Conservation (phyloP, 768 basidiomycete genomes). For the Stropharia rugosoannulata region DNA sequence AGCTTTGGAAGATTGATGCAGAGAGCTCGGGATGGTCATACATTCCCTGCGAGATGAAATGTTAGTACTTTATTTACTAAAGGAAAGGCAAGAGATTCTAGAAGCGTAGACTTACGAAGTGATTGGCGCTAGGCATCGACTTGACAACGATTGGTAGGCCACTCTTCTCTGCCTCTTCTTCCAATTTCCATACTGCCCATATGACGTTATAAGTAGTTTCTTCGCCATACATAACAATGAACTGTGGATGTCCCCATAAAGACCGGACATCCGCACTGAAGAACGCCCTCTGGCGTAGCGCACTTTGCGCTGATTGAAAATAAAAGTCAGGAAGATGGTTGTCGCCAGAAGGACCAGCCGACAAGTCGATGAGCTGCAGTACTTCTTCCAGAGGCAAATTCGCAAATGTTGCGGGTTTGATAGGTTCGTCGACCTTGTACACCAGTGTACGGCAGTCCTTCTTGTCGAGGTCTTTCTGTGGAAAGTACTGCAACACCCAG, state of each 20-base stretch:
- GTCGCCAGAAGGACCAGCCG: constrained; percentile 8
- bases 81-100: no score
- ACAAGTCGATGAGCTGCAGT: constrained; percentile 8
- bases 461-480: constrained; percentile 9
- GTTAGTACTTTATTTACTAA: no score
- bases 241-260: constrained; percentile 4
- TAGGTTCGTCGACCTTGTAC: constrained; percentile 9
- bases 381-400: constrained; percentile 6
- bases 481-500: constrained; percentile 20
- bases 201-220: constrained; percentile 9
- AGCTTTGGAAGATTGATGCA: no score
- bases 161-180: constrained; percentile 8
- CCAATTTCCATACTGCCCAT: constrained; percentile 15
- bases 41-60: no score
- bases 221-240: constrained; percentile 14
- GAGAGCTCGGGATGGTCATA: no score
- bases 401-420: constrained; percentile 7
- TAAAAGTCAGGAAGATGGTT: neutral
- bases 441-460: constrained; percentile 12
- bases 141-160: constrained; percentile 9
- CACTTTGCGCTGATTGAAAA: neutral
- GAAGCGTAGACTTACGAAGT: constrained; percentile 9
- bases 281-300: constrained; percentile 1
- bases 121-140: constrained; percentile 14
- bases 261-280: constrained; percentile 1